Base-by-base conservation (phyloP, 2,329 filamentous ascomycete genomes). In the Hirsutella rhossiliensis region DNA sequence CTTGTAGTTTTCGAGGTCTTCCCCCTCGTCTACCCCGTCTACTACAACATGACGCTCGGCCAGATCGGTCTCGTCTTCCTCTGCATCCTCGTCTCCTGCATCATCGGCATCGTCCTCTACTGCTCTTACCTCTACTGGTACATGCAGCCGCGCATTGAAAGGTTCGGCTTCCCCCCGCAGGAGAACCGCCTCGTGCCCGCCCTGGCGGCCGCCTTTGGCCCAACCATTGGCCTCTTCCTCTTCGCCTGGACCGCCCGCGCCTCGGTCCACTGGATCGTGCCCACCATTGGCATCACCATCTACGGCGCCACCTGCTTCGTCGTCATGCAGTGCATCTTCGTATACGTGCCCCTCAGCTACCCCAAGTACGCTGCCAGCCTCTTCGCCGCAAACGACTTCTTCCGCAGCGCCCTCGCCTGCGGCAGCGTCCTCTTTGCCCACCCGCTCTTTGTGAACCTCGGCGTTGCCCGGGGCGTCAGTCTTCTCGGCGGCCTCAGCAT, bases 351-450 rank as follows among this genome's bases (percentile, higher is more conserved):
- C 1, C 62, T 77, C 18, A 67, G 62, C 42, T 78, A 78, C 51
- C 73, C 73, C 5, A 62, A 65, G 50, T 77, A 78, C 53, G 74
- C 75, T 0, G 75, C 77, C 32, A 72, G 67, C 41, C 60, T 80
- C 19, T 79, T 81, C 53, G 76, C 76, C 1, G 75, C 67, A 6
- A 81, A 79, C 53, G 76, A 79, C 61, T 74, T 78, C 56, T 70
- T 73, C 58, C 67, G 75, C 36, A 71, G 67, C 28, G 70, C 75
- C 2, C 60, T 83, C 3, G 80, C 78, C 7, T 76, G 73, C 42
- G 77, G 70, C 0, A 73, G 72, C 23, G 69, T 83, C 39, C 60
- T 82, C 18, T 82, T 81, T 51, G 70, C 73, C 0, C 67, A 72
- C 40, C 78, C 79, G 6, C 64, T 83, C 43, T 83, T 73, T 45